A percentile compares a stretch with the other conserved stretches of the same genome.
Evolutionary conservation across 495 filamentous ascomycete genomes (phyloP).

Genomic region (Umbilicaria muhlenbergii): DNA sequence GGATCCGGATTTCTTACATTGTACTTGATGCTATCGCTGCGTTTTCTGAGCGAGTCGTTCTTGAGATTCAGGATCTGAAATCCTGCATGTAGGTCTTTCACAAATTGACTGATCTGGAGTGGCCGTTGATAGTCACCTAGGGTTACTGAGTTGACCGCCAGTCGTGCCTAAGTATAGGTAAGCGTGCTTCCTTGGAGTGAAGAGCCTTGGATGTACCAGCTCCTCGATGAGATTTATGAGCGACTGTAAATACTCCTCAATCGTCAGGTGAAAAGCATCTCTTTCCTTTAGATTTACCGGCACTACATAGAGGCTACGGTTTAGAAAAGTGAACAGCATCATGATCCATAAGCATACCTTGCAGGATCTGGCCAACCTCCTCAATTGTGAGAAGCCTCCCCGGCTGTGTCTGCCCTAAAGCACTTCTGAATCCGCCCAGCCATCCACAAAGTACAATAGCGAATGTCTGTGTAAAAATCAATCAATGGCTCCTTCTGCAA

Average conservation of each 20-base stretch:
- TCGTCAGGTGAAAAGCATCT: conserved; percentile 86
- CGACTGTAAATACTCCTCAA: conserved; percentile 89
- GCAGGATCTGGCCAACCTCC: conserved; percentile 61
- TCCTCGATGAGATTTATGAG: conserved; percentile 81
- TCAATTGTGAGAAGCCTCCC: conserved; percentile 74
- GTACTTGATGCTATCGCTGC: conserved; percentile 90
- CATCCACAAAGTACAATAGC: conserved; percentile 61
- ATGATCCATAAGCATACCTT: conserved; percentile 34
- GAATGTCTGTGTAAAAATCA: conserved; percentile 28
- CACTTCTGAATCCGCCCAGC: conserved; percentile 46
- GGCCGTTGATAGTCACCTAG: conserved; percentile 76
- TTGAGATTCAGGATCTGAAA: conserved; percentile 96
- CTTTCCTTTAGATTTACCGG: conserved; percentile 83
- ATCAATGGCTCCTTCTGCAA: not conserved
- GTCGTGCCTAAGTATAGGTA: conserved; percentile 28
- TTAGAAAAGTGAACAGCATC: not conserved
- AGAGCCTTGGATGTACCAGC: conserved; percentile 34
- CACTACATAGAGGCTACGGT: conserved; percentile 33
- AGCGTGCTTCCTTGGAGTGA: not conserved
- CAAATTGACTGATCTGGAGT: conserved; percentile 71
- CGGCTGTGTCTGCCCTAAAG: conserved; percentile 17
- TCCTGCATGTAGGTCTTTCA: conserved; percentile 88
- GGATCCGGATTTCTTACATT: conserved; percentile 35
- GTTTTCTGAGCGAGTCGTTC: conserved; percentile 78
- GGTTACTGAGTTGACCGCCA: conserved; percentile 94